Percentiles rank a stretch among this genome's conserved stretches.
Evolutionary conservation across 179 eudicot genomes (phyloP).

Genomic region (Silene vulgaris): DNA sequence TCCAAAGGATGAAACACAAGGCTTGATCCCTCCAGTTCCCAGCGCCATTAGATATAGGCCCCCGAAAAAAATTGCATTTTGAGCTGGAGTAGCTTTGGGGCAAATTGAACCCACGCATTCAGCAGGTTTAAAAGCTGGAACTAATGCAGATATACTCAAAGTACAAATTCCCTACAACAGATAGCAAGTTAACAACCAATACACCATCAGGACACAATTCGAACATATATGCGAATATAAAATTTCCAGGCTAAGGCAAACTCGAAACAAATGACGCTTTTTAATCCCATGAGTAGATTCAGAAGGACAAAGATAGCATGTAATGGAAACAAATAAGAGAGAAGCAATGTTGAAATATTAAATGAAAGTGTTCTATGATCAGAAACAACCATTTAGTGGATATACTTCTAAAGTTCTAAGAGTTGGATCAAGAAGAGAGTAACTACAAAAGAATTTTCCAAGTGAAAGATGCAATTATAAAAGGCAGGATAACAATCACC

Average conservation of each 20-base stretch:
- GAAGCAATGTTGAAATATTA: background rate
- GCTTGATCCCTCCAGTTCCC: slow-evolving; percentile 73
- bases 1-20: slow-evolving; percentile 64
- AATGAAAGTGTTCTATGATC: background rate
- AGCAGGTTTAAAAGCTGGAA: slow-evolving; percentile 47
- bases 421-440: background rate
- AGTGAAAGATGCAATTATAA: background rate
- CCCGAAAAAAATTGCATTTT: slow-evolving; percentile 43
- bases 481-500: background rate
- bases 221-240: background rate
- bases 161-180: slow-evolving; percentile 54
- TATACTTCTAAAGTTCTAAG: background rate
- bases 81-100: slow-evolving; percentile 53
- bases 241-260: background rate
- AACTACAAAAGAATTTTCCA: background rate
- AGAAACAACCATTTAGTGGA: background rate
- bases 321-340: background rate
- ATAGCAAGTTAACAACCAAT: background rate
- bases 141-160: slow-evolving; percentile 51
- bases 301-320: background rate
- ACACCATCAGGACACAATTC: background rate
- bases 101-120: slow-evolving; percentile 54
- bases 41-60: slow-evolving; percentile 62
- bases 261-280: background rate
- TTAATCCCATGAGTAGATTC: background rate